phyloP scores from a whole-genome alignment of 495 filamentous ascomycete genomes.

The Penicillium goetzii region DNA sequence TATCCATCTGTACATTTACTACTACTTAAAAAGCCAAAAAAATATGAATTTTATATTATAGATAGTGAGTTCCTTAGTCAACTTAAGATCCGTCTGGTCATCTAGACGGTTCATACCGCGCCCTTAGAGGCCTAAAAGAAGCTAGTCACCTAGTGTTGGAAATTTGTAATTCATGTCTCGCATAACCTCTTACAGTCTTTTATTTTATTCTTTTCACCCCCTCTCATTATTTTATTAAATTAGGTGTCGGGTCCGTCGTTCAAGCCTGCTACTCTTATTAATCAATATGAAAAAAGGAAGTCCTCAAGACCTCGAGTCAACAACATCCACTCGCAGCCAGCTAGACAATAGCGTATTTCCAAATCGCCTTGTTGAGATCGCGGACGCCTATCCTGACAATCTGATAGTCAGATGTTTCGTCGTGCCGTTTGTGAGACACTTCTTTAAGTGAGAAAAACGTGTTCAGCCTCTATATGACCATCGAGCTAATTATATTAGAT shows the following conservation, averaged over 20 bases:
- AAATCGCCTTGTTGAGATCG: slow-evolving; percentile 11
- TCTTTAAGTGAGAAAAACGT: slow-evolving; percentile 5
- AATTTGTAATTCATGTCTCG: too few species aligned
- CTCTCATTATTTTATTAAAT: slow-evolving; percentile 2
- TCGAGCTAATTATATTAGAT: background rate
- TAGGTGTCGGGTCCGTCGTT: background rate
- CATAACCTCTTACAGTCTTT: slow-evolving; percentile 9
- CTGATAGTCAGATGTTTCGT: slow-evolving; percentile 6
- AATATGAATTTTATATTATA: too few species aligned
- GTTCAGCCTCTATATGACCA: background rate
- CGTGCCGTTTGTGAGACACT: slow-evolving; percentile 4
- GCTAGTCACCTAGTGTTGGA: too few species aligned
- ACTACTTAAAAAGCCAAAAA: too few species aligned
- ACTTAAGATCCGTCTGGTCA: too few species aligned
- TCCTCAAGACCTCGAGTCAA: background rate
- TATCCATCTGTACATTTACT: too few species aligned
- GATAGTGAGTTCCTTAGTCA: too few species aligned
- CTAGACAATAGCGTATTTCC: slow-evolving; percentile 1
- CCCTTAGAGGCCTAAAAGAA: too few species aligned
- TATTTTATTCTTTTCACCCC: background rate
- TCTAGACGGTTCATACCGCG: too few species aligned
- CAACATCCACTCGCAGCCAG: background rate
- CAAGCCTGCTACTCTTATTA: background rate
- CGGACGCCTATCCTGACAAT: slow-evolving; percentile 5
- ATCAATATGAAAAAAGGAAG: slow-evolving; percentile 8